Conservation (phyloP, 805 yeast species). For the Candida sphagnicola region DNA sequence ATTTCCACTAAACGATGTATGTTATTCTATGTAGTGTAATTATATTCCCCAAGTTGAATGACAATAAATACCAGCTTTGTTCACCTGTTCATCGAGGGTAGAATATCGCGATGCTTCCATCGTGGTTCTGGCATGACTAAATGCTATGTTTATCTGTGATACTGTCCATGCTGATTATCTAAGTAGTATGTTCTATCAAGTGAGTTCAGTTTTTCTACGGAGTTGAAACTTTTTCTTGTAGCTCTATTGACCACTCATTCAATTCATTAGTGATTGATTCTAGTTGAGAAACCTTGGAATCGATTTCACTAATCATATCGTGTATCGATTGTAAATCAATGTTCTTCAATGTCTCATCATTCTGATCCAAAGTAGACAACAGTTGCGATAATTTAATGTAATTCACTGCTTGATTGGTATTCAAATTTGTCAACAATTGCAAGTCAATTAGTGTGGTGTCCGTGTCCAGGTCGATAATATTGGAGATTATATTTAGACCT, state of each 20-base stretch:
- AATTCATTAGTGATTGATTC: constrained; percentile 51
- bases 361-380: neutral
- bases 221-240: constrained; percentile 40
- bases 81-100: too few relatives aligned
- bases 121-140: too few relatives aligned
- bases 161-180: too few relatives aligned
- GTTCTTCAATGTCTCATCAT: constrained; percentile 33
- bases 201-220: too few relatives aligned
- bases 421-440: constrained; percentile 49
- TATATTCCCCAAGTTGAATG: too few relatives aligned
- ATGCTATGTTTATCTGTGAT: too few relatives aligned
- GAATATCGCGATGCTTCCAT: too few relatives aligned
- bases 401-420: constrained; percentile 55
- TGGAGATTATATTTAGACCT: constrained; percentile 26
- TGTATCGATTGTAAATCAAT: constrained; percentile 30
- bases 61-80: too few relatives aligned
- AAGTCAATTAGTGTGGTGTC: constrained; percentile 42
- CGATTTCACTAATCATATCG: constrained; percentile 25
- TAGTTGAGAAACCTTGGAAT: constrained; percentile 33
- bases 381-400: constrained; percentile 33
- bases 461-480: constrained; percentile 37
- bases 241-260: constrained; percentile 58
- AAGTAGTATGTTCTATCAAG: too few relatives aligned
- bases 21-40: too few relatives aligned
- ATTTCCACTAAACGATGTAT: too few relatives aligned